Evolutionary conservation across 2,329 filamentous ascomycete genomes (phyloP).

Genomic region (Neonectria coccinea): DNA sequence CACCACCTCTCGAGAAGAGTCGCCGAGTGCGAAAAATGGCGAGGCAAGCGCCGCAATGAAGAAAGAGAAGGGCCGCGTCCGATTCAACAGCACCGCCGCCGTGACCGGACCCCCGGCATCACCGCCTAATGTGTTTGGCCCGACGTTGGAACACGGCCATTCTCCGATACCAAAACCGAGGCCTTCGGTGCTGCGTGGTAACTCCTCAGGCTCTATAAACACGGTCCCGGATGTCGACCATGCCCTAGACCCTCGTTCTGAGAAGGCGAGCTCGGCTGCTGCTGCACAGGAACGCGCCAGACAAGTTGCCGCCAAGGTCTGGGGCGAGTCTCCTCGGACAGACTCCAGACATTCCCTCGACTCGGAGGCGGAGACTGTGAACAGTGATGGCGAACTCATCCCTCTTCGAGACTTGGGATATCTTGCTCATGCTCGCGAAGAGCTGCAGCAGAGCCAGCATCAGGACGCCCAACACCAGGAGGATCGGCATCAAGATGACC

Average conservation of each 20-base stretch:
- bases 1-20: constrained; percentile 18
- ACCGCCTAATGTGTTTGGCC: constrained; percentile 26
- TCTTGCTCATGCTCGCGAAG: constrained; percentile 3
- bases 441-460: neutral
- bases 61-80: constrained; percentile 61
- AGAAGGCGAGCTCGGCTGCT: constrained; percentile 51
- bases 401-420: constrained; percentile 49
- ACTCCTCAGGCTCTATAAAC: constrained; percentile 54
- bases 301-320: constrained; percentile 56
- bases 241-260: constrained; percentile 43
- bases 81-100: constrained; percentile 61
- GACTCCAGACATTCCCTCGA: constrained; percentile 53
- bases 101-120: constrained; percentile 43
- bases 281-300: constrained; percentile 58
- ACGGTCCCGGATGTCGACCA: constrained; percentile 43
- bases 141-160: constrained; percentile 33
- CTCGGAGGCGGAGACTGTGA: constrained; percentile 49
- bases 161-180: constrained; percentile 46
- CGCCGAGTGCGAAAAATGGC: constrained; percentile 29
- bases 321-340: constrained; percentile 50
- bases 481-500: constrained; percentile 44
- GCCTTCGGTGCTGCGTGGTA: constrained; percentile 58
- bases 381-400: constrained; percentile 48
- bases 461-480: constrained; percentile 33
- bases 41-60: constrained; percentile 32